Evolutionary conservation across 2,329 filamentous ascomycete species (phyloP), one percentile per base, ranked within the genome.

Genomic region (Teratosphaeria epicoccoides): DNA sequence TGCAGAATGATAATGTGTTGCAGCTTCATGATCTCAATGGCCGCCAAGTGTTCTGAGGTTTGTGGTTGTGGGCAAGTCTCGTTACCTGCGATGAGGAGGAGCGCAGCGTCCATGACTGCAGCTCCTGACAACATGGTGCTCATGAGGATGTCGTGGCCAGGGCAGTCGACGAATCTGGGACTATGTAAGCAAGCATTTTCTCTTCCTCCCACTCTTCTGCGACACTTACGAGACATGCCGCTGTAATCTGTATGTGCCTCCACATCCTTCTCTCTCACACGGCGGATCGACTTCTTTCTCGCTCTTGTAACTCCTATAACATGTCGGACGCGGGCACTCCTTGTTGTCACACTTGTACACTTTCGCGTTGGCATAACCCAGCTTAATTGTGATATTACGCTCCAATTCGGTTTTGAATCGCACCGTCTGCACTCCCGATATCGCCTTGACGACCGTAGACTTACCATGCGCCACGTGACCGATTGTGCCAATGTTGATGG

Each of bases 81-180:
- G 76, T 98, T 98, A 70, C 93, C 93, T 56, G 93, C 93, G 69
- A 98, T 96, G 50, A 98, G 80, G 51, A 98, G 82, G 55, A 98
- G 81, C 17, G 93, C 93, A 59, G 93, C 93, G 73, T 98, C 93
- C 93, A 98, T 98, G 80, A 98, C 93, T 59, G 93, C 93, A 64
- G 93, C 93, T 67, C 93, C 93, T 68, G 93, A 98, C 79, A 98
- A 84, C 93, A 98, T 98, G 65, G 93, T 98, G 75, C 91, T 97
- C 93, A 98, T 98, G 71, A 98, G 90, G 89, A 98, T 98, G 76
- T 98, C 93, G 87, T 98, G 93, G 73, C 93, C 93, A 52, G 93
- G 93, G 79, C 93, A 97, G 73, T 97, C 93, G 62, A 97, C 93
- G 70, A 97, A 98, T 14, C 88, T 68, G 54, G 5, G 43, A 40